phyloP scores from a whole-genome alignment of 306 rosid genomes.

The Malus domestica region DNA sequence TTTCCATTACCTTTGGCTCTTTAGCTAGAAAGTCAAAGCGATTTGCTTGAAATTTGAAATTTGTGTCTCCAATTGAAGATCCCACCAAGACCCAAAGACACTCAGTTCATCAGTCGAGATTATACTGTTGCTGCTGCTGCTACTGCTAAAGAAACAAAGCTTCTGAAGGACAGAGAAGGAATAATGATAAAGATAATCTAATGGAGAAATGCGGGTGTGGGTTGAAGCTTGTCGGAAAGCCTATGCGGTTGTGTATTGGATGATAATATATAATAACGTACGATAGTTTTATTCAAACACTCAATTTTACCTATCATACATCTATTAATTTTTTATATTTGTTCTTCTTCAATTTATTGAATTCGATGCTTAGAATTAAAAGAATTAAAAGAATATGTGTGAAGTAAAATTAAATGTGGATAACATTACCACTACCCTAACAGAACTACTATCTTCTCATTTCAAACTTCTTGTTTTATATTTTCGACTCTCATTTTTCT shows the following conservation, averaged over 20 bases:
- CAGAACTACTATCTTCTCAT: background rate
- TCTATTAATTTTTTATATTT: no score
- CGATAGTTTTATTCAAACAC: no score
- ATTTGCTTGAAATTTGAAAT: conserved; percentile 12
- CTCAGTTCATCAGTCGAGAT: conserved; percentile 44
- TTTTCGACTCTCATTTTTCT: background rate
- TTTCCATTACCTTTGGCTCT: conserved; percentile 12
- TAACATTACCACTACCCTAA: no score
- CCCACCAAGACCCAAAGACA: conserved; percentile 10
- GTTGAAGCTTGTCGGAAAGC: conserved; percentile 29
- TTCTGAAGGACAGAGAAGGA: background rate
- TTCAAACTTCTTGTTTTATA: no score
- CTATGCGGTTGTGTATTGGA: background rate
- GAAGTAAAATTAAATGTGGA: no score
- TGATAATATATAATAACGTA: background rate
- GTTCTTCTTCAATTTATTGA: no score
- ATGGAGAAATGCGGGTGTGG: conserved; percentile 14
- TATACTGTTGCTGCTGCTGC: background rate
- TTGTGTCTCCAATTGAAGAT: conserved; percentile 36
- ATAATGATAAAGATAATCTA: background rate
- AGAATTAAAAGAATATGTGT: accelerated
- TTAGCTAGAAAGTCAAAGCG: conserved; percentile 40
- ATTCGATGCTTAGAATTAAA: no score
- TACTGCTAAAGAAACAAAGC: background rate
- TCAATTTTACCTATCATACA: no score